Evolutionary conservation across 2,329 filamentous ascomycete genomes (phyloP).

Genomic region (Alternaria gaisen): DNA sequence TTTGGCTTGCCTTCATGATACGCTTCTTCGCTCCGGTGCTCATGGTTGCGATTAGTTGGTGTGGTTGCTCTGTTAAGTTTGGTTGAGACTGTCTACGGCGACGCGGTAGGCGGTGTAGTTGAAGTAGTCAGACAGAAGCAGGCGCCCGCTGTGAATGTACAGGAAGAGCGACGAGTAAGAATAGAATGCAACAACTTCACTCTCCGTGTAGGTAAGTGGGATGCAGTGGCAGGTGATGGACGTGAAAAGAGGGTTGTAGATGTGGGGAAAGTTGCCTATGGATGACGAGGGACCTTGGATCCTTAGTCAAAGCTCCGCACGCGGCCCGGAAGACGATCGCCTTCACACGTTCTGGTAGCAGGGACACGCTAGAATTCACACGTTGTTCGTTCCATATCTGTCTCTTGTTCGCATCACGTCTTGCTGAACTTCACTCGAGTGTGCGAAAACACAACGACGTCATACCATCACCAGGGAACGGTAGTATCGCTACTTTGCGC

Average conservation of each 20-base stretch:
- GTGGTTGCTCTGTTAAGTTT: constrained; percentile 1
- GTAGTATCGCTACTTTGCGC: constrained; percentile 3
- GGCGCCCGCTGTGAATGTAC: background rate
- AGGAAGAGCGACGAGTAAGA: background rate
- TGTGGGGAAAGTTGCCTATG: constrained; percentile 24
- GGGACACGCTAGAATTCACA: constrained; percentile 10
- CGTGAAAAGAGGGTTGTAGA: constrained; percentile 17
- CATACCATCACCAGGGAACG: constrained; percentile 5
- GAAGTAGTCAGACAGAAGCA: background rate
- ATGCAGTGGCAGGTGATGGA: constrained; percentile 11
- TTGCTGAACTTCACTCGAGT: background rate
- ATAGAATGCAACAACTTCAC: constrained; percentile 4
- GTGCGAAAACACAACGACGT: constrained; percentile 14
- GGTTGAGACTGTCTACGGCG: constrained; percentile 15
- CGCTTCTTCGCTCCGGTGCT: constrained; percentile 55
- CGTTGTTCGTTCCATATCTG: constrained; percentile 4
- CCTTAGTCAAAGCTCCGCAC: constrained; percentile 25
- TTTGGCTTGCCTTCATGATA: constrained; percentile 54
- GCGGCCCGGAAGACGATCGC: constrained; percentile 17
- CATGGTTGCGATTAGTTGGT: constrained; percentile 36
- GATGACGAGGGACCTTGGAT: constrained; percentile 22
- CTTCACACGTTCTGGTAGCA: constrained; percentile 11
- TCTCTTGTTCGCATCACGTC: background rate
- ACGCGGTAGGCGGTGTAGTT: constrained; percentile 2
- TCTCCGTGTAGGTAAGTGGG: constrained; percentile 6